Evolutionary conservation across 345 rosid species (phyloP), one percentile per base, ranked within the genome.

Genomic region (Nasturtium officinale): DNA sequence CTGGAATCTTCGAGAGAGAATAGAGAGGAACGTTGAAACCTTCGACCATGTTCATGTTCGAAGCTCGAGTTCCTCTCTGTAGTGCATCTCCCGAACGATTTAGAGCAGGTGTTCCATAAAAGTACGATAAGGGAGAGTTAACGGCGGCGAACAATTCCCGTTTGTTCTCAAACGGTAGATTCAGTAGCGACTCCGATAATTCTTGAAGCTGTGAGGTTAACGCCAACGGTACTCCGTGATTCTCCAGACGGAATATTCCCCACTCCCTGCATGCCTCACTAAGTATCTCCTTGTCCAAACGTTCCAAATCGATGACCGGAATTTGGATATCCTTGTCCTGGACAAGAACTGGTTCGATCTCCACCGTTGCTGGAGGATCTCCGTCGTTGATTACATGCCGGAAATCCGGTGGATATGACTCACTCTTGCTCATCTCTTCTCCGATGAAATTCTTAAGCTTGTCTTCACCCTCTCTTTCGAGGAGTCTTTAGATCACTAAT

Each of bases 21-120:
- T 86, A 56, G 77, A 85, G 85, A 58, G 85, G 87, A 66, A 83
- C 83, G 63, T 86, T 85, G 25, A 90, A 52, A 45, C 92, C 97
- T 80, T 93, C 96, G 16, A 93, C 73, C 90, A 87, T 79, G 40
- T 82, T 42, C 8, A 57, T 42, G 62, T 85, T 58, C 6, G 76
- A 75, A 26, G 55, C 77, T 61, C 38, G 58, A 65, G 72, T 16
- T n/a, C 75, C 80, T 13, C 74, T 73, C 9, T 61, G 30, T 0
- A 90, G 54, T 71, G 90, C 87, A 54, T 78, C 61, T 25, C 98
- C 96, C 0, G 91, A 80, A 4, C 80, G 83, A 18, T 87, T 86
- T 0, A 92, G 78, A 25, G 82, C 88, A 23, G 93, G 89, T 20
- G 91, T 87, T 42, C 96, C 98, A 89, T 91, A 88, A 29, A 88